Evolutionary conservation across 768 basidiomycete species (phyloP).

Genomic region (Hebeloma cylindrosporum): DNA sequence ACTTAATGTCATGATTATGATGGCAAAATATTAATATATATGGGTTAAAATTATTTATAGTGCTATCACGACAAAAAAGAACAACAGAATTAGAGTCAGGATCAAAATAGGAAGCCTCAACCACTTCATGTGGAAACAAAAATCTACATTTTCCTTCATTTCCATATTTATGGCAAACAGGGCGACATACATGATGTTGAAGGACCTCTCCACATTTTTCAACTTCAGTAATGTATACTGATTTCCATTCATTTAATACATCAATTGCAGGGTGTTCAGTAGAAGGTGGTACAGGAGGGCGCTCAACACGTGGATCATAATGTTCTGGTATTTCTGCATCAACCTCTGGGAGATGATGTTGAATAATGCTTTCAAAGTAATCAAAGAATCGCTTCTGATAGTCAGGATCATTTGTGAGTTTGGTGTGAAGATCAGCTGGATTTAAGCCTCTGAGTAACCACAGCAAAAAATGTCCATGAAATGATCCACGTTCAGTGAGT

Average conservation of each 20-base stretch:
- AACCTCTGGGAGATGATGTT: conserved; percentile 28
- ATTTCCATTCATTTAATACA: conserved; percentile 4
- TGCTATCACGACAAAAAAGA: conserved; percentile 26
- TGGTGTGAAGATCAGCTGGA: conserved; percentile 29
- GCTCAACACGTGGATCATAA: conserved; percentile 23
- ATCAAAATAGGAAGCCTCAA: conserved; percentile 30
- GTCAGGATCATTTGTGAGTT: conserved; percentile 10
- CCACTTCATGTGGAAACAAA: conserved; percentile 33
- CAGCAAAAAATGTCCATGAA: conserved; percentile 35
- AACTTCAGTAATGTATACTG: conserved; percentile 9
- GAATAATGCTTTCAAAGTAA: conserved; percentile 33
- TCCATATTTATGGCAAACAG: conserved; percentile 32
- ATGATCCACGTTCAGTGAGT: conserved; percentile 24
- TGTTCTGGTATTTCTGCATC: conserved; percentile 16
- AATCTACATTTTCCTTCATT: conserved; percentile 29
- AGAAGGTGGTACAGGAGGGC: conserved; percentile 21
- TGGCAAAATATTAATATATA: conserved; percentile 32
- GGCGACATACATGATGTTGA: conserved; percentile 9
- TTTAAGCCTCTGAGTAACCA: conserved; percentile 31
- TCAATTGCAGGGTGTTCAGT: neutral
- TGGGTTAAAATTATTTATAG: conserved; percentile 33
- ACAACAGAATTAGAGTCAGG: conserved; percentile 29
- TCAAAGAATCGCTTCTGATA: conserved; percentile 24
- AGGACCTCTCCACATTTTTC: conserved; percentile 12
- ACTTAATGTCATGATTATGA: conserved; percentile 37